phyloP scores from a whole-genome alignment of 768 basidiomycete species.

The Boletellus ananas region DNA sequence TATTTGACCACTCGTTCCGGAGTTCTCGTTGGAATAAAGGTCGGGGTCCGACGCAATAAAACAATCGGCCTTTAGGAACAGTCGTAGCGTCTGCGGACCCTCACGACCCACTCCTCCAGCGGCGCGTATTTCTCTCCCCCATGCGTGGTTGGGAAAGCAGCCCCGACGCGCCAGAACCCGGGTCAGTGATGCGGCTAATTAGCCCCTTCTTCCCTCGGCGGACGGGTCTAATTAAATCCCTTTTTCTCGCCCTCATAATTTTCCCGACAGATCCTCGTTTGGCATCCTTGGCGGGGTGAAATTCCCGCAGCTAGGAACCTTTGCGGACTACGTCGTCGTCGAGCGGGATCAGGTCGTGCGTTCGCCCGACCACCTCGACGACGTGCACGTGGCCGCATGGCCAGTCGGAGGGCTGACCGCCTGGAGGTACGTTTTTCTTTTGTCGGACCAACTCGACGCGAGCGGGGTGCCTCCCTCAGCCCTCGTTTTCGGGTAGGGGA shows the following conservation, averaged over 20 bases:
- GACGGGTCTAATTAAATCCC: not conserved
- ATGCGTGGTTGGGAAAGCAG: conserved; percentile 71
- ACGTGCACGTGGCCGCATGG: conserved; percentile 71
- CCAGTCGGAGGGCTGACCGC: conserved; percentile 77
- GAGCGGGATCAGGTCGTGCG: conserved; percentile 63
- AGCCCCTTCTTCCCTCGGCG: not conserved
- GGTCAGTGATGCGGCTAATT: conserved; percentile 35
- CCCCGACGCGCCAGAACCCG: conserved; percentile 61
- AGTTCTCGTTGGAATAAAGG: not conserved
- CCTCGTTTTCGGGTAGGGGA: too few relatives aligned
- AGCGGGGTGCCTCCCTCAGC: too few relatives aligned
- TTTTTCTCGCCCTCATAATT: too few relatives aligned
- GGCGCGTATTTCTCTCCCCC: conserved; percentile 73
- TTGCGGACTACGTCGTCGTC: conserved; percentile 72
- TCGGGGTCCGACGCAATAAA: not conserved
- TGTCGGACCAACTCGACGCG: not conserved
- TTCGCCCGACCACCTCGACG: conserved; percentile 63
- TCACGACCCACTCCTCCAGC: conserved; percentile 53
- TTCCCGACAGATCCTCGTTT: conserved; percentile 39
- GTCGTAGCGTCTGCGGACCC: conserved; percentile 56
- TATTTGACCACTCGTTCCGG: not conserved
- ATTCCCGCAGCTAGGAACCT: conserved; percentile 61
- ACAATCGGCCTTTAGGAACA: conserved; percentile 40
- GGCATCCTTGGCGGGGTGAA: conserved; percentile 61
- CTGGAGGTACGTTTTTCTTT: conserved; percentile 55